Percentiles rank a stretch among this genome's conserved stretches.
These are phyloP conservation scores for Sindora glabra DNA, from an alignment of 306 rosid genomes.

Conservation along the genomic window DNA sequence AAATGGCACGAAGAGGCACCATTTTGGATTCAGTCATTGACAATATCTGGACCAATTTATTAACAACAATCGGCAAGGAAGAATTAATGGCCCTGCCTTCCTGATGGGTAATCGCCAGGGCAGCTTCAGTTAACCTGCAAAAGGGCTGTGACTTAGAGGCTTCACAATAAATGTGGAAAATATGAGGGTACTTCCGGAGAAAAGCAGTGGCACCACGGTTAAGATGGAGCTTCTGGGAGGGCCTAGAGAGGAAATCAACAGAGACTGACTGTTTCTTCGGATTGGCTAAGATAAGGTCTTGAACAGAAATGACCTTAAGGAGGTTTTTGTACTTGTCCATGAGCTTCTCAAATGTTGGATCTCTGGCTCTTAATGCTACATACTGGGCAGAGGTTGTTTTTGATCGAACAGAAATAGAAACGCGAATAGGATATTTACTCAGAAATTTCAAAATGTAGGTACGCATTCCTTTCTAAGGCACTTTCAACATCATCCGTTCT, in stretches of 20 bases:
- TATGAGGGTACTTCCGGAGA: conserved; percentile 78
- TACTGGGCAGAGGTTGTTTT: conserved; percentile 65
- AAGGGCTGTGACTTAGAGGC: conserved; percentile 54
- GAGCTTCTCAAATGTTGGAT: conserved; percentile 82
- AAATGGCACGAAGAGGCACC: conserved; percentile 80
- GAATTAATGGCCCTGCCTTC: conserved; percentile 55
- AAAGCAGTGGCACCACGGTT: conserved; percentile 70
- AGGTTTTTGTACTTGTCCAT: conserved; percentile 82
- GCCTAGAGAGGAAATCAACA: conserved; percentile 65
- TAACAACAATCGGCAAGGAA: conserved; percentile 56
- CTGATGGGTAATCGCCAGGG: conserved; percentile 33
- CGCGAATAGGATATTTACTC: conserved; percentile 13
- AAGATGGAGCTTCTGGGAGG: conserved; percentile 81
- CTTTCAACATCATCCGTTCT: not conserved
- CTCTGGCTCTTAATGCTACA: conserved; percentile 70
- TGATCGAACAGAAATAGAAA: conserved; percentile 29
- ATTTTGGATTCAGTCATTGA: conserved; percentile 59
- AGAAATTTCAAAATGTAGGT: conserved; percentile 25
- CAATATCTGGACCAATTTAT: conserved; percentile 57
- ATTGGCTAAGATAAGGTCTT: conserved; percentile 81
- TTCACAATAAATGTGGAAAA: conserved; percentile 61
- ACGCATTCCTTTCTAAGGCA: conserved; percentile 17
- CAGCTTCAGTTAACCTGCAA: conserved; percentile 57
- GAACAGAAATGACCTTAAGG: conserved; percentile 66
- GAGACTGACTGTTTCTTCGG: conserved; percentile 55